Conservation (phyloP, 2,329 filamentous ascomycete genomes). For the Massarina eburnea region DNA sequence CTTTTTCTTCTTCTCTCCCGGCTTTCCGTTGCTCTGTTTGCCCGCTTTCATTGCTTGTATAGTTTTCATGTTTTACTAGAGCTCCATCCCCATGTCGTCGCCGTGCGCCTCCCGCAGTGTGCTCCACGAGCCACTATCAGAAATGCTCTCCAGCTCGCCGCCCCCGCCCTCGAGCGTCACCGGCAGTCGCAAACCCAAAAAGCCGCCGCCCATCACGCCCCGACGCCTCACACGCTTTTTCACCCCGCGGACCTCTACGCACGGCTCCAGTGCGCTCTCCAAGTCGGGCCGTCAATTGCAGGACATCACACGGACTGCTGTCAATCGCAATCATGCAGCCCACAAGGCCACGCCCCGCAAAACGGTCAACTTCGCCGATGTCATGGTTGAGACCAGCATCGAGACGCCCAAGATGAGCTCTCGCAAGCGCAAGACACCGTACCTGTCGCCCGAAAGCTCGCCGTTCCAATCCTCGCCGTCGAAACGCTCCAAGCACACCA, state of each 20-base stretch:
- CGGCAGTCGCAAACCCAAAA: slow-evolving; percentile 45
- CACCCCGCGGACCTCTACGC: slow-evolving; percentile 46
- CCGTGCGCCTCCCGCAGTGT: slow-evolving; percentile 23
- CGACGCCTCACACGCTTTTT: slow-evolving; percentile 56
- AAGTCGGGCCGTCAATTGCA: slow-evolving; percentile 50
- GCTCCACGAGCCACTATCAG: slow-evolving; percentile 36
- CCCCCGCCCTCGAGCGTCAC: slow-evolving; percentile 33
- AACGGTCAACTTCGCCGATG: slow-evolving; percentile 44
- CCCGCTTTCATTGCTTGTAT: slow-evolving; percentile 4
- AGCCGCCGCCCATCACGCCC: slow-evolving; percentile 53
- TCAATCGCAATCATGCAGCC: slow-evolving; percentile 42
- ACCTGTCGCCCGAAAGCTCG: slow-evolving; percentile 46
- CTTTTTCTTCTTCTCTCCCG: neutral
- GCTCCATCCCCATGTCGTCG: slow-evolving; percentile 20
- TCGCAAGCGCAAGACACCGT: slow-evolving; percentile 41
- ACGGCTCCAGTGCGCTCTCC: slow-evolving; percentile 32
- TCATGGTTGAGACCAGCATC: slow-evolving; percentile 23
- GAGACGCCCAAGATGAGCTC: slow-evolving; percentile 35
- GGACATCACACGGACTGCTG: slow-evolving; percentile 52
- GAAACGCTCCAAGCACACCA: slow-evolving; percentile 36
- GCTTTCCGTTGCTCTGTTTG: neutral
- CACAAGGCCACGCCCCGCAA: slow-evolving; percentile 38
- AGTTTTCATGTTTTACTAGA: slow-evolving; percentile 5
- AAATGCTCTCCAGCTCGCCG: slow-evolving; percentile 43
- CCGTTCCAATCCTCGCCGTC: slow-evolving; percentile 47